Conservation (phyloP, 2,329 filamentous ascomycete genomes). For the Talaromyces atroroseus region DNA sequence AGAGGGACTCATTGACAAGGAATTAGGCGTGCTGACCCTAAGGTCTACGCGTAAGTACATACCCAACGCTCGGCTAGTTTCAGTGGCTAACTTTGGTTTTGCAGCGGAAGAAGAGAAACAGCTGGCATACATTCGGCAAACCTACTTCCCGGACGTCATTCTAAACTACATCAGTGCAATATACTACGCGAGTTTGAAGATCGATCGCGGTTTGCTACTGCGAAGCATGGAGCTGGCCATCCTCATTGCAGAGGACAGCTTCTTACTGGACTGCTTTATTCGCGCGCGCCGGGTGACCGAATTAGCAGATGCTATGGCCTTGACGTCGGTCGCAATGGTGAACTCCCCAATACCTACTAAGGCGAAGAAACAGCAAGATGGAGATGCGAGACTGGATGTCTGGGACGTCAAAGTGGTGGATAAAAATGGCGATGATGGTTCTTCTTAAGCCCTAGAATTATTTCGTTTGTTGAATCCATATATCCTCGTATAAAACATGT, state of each 20-base stretch:
- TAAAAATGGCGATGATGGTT: slow-evolving; percentile 18
- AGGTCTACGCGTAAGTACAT: not conserved
- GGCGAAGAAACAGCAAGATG: slow-evolving; percentile 35
- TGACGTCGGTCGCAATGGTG: slow-evolving; percentile 67
- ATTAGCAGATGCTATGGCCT: slow-evolving; percentile 69
- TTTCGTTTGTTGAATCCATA: not conserved
- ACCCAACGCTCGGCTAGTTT: not conserved
- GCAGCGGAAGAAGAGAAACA: slow-evolving; percentile 55
- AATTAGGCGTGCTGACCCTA: not conserved
- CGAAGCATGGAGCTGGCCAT: slow-evolving; percentile 83
- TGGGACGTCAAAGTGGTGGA: slow-evolving; percentile 33
- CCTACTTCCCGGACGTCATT: slow-evolving; percentile 79
- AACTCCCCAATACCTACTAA: slow-evolving; percentile 40
- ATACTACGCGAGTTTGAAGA: slow-evolving; percentile 68
- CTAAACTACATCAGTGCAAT: slow-evolving; percentile 78
- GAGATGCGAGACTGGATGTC: slow-evolving; percentile 30
- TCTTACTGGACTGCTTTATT: slow-evolving; percentile 61
- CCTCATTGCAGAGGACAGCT: slow-evolving; percentile 65
- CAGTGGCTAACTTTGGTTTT: not conserved
- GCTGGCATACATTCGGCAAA: slow-evolving; percentile 61
- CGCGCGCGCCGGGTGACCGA: slow-evolving; percentile 65
- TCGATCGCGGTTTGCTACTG: slow-evolving; percentile 70
- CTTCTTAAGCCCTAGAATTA: not conserved
- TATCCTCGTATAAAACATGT: too few species aligned
- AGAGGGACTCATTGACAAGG: slow-evolving; percentile 47